Evolutionary conservation across 176 grass and related monocot genomes (phyloP).

Genomic region (Bolboschoenus planiculmis): DNA sequence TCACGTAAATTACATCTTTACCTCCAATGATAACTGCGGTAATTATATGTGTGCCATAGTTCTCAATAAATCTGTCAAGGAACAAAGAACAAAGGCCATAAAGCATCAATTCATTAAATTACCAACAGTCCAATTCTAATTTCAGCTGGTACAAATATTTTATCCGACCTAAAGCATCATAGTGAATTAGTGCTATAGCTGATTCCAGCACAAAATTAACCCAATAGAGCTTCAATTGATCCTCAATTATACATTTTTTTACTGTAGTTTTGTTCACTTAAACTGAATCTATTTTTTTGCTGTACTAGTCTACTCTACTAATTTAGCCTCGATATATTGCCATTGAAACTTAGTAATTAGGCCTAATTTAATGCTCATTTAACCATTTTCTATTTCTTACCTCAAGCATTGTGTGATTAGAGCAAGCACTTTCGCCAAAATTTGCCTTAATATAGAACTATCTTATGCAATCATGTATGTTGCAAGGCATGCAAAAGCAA

Average conservation of each 20-base stretch:
- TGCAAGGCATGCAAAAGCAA: not conserved
- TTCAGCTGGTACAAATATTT: not conserved
- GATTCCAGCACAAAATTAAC: not conserved
- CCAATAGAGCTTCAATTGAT: not conserved
- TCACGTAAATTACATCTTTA: constrained; percentile 58
- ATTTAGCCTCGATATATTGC: not conserved
- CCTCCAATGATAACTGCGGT: constrained; percentile 54
- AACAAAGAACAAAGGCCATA: constrained; percentile 10
- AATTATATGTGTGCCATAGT: constrained; percentile 61
- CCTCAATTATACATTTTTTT: not conserved
- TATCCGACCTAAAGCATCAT: not conserved
- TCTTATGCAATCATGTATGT: not conserved
- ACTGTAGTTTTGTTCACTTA: not conserved
- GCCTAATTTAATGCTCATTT: not conserved
- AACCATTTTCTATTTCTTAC: not conserved
- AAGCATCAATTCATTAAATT: not conserved
- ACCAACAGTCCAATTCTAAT: not conserved
- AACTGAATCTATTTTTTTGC: not conserved
- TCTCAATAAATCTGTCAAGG: constrained; percentile 60
- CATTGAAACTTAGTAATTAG: not conserved
- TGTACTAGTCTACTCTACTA: not conserved
- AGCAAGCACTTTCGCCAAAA: not conserved
- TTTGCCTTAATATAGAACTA: not conserved
- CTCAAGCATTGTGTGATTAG: not conserved
- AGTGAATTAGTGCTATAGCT: not conserved